phyloP scores from a whole-genome alignment of 345 rosid species.

The Syzygium grande region DNA sequence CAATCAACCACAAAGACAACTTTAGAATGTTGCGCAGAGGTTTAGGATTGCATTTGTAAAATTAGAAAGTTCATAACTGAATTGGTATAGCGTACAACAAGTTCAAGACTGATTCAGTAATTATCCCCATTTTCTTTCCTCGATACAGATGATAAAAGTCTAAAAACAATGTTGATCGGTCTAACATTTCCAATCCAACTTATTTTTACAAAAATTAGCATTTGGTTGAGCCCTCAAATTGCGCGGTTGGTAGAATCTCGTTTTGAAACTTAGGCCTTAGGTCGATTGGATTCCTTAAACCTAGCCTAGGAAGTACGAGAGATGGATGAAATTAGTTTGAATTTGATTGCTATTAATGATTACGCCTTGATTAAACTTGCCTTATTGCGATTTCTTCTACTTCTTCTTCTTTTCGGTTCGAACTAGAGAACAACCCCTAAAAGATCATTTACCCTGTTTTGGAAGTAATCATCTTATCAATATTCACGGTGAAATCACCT shows the following conservation, averaged over 20 bases:
- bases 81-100: too few relatives aligned
- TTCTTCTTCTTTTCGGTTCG: neutral
- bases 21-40: neutral
- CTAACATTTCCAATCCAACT: neutral
- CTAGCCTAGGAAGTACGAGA: neutral
- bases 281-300: neutral
- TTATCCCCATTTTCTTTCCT: neutral
- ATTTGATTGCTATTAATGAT: neutral
- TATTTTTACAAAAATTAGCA: neutral
- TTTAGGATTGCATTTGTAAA: too few relatives aligned
- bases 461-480: neutral
- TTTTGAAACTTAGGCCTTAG: neutral
- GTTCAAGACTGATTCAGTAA: neutral
- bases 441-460: neutral
- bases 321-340: neutral
- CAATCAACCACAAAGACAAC: neutral
- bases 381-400: neutral
- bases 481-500: neutral
- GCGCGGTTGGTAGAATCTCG: neutral
- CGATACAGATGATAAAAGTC: neutral
- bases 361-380: neutral
- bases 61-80: too few relatives aligned
- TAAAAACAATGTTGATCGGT: neutral
- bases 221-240: neutral
- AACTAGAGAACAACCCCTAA: neutral